Conservation (phyloP, 805 yeast genomes). For the Pichia manshurica region DNA sequence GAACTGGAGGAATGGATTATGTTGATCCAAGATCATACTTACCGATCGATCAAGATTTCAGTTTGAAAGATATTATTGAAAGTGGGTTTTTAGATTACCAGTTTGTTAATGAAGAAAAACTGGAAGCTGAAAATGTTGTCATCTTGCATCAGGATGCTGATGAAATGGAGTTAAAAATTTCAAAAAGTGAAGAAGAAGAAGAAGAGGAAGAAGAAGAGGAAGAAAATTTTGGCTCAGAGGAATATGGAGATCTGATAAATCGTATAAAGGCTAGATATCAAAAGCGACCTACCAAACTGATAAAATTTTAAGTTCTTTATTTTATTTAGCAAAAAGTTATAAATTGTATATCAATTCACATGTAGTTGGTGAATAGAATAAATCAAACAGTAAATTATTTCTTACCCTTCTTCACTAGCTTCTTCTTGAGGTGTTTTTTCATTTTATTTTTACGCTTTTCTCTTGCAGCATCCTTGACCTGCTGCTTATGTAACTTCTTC, state of each 20-base stretch:
- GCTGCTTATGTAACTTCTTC: constrained; percentile 68
- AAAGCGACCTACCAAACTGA: not conserved
- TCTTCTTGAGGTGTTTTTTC: constrained; percentile 79
- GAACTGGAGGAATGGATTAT: no score
- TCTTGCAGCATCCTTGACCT: constrained; percentile 68
- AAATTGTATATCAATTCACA: no score
- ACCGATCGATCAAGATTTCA: not conserved
- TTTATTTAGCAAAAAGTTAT: no score
- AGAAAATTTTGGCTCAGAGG: not conserved
- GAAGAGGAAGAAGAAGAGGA: not conserved
- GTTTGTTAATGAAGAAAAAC: constrained; percentile 5
- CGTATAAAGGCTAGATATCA: not conserved
- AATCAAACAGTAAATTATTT: constrained; percentile 7
- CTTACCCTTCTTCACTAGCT: constrained; percentile 50
- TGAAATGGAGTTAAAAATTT: no score
- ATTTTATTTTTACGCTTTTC: constrained; percentile 78
- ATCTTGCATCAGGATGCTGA: not conserved
- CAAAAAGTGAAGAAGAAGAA: not conserved
- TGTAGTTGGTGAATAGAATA: no score
- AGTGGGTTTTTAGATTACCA: constrained; percentile 5
- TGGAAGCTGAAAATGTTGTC: no score
- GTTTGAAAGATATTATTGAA: constrained; percentile 7
- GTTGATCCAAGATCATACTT: constrained; percentile 3
- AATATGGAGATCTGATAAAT: constrained; percentile 1
- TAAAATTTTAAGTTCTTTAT: no score